Conservation (phyloP, 1,284 basidiomycete genomes). For the Anthracocystis panici-leucophaei region DNA sequence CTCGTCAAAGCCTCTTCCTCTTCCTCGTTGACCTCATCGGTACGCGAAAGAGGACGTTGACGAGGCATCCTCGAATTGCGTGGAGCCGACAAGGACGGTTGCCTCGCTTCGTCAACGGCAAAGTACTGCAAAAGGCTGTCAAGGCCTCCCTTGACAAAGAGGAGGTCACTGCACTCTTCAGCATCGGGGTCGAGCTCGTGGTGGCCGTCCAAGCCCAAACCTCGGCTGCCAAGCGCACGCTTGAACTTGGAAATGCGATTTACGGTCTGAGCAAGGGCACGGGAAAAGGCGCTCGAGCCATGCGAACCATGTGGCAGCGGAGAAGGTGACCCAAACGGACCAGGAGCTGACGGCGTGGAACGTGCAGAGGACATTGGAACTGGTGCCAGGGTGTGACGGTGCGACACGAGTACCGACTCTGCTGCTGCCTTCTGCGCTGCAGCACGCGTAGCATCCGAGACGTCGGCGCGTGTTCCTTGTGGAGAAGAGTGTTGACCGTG, state of each 20-base stretch:
- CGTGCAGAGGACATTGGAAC: background rate
- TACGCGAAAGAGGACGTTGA: conserved; percentile 30
- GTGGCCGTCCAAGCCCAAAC: conserved; percentile 24
- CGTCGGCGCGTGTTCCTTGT: conserved; percentile 6
- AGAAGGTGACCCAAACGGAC: conserved; percentile 20
- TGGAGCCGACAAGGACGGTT: conserved; percentile 13
- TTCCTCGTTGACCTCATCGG: conserved; percentile 42
- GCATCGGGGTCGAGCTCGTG: conserved; percentile 49
- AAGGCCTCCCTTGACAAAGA: conserved; percentile 57
- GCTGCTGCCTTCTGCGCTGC: conserved; percentile 42
- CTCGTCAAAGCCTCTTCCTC: conserved; percentile 35
- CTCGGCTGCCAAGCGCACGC: conserved; percentile 73
- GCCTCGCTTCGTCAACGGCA: conserved; percentile 33
- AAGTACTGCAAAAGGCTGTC: conserved; percentile 57
- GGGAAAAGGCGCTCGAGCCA: conserved; percentile 75
- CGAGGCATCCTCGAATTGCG: conserved; percentile 13
- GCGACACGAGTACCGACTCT: conserved; percentile 44
- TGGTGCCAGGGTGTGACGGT: conserved; percentile 34
- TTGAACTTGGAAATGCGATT: conserved; percentile 84
- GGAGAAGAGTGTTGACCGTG: conserved; percentile 13
- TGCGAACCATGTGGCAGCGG: conserved; percentile 49
- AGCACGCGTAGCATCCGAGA: conserved; percentile 20
- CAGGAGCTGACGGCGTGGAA: background rate
- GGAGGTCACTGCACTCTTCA: conserved; percentile 70
- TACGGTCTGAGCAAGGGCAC: conserved; percentile 83